Conservation (phyloP, 192 early-diverging fungal genomes). For the Coemansia sp. region DNA sequence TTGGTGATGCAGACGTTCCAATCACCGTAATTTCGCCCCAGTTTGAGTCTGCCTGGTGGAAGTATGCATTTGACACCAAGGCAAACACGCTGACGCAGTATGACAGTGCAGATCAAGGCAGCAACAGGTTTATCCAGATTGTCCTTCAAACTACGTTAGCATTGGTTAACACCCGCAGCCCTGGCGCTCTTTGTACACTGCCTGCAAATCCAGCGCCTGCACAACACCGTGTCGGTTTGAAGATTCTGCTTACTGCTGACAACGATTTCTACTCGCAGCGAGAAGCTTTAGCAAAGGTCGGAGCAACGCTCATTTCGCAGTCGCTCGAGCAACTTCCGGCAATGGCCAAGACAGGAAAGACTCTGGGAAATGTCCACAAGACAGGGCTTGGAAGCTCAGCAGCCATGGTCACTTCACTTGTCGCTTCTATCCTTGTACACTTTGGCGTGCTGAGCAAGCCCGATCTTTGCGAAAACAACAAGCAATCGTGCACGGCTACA, state of each 20-base stretch:
- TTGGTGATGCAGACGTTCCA: conserved; percentile 10
- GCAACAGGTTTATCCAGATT: conserved; percentile 43
- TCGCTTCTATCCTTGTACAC: conserved; percentile 72
- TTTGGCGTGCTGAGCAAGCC: conserved; percentile 55
- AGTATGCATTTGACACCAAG: conserved; percentile 53
- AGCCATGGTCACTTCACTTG: conserved; percentile 91
- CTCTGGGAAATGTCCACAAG: conserved; percentile 74
- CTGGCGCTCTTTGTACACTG: conserved; percentile 7
- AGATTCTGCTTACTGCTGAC: conserved; percentile 79
- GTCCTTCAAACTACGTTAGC: conserved; percentile 39
- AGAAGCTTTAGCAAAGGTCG: conserved; percentile 55
- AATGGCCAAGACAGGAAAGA: conserved; percentile 64
- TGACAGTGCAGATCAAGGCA: conserved; percentile 27
- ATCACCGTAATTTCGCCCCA: conserved; percentile 76
- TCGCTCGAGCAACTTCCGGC: conserved; percentile 60
- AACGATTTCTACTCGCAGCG: conserved; percentile 99
- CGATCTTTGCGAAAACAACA: not conserved
- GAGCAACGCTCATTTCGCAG: conserved; percentile 54
- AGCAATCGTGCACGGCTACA: not conserved
- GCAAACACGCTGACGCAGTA: conserved; percentile 19
- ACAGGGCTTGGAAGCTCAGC: conserved; percentile 97
- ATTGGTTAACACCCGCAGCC: conserved; percentile 18
- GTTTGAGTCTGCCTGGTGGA: conserved; percentile 81
- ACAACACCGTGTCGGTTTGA: conserved; percentile 48
- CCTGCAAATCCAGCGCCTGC: not conserved